Evolutionary conservation across 176 grass and related monocot genomes (phyloP), one percentile per base, ranked within the genome.

Genomic region (Hsuehochloa calcarea): DNA sequence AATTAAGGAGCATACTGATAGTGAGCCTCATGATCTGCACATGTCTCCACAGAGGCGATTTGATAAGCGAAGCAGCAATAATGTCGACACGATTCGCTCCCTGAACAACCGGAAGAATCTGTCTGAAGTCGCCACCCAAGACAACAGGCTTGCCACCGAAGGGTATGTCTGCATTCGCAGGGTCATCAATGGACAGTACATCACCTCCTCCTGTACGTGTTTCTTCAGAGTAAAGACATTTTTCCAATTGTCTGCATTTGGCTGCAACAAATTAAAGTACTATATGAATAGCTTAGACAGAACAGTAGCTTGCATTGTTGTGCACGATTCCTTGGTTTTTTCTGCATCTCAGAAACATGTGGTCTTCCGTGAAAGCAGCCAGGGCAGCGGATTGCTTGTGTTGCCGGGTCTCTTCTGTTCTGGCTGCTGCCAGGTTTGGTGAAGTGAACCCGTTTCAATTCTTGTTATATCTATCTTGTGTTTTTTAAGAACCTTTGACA

Each of bases 291-390:
- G 44, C 46, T 19, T 23, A 12, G 72, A 84, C 44, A 79, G 37
- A 85, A 70, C 8, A 62, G 41, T 70, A 13, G 31, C 64, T 63
- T 85, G 62, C 68, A 75, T 70, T 75, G 82, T 58, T 40, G 50
- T 75, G 50, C 20, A 85, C 20, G 49, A 47, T 89, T 80, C 68
- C 69, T 80, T 85, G 61, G 9, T 68, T 59, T 70, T 85, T 85
- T 76, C 11, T 77, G 19, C 78, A 10, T 82, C 77, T 64, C 63
- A 56, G 6, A n/a, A 69, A 58, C 83, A 82, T 82, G 83, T 81
- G 88, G 88, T 52, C 83, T 82, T 65, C 54, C 76, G 23, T 68
- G 22, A 81, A 85, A 69, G 41, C 50, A 64, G 87, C 74, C 74
- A 70, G 17, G 39, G 19, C 4, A 34, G 82, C 44, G 29, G n/a